Evolutionary conservation across 305 asterid genomes (phyloP).

Genomic region (Fraxinus sp.): DNA sequence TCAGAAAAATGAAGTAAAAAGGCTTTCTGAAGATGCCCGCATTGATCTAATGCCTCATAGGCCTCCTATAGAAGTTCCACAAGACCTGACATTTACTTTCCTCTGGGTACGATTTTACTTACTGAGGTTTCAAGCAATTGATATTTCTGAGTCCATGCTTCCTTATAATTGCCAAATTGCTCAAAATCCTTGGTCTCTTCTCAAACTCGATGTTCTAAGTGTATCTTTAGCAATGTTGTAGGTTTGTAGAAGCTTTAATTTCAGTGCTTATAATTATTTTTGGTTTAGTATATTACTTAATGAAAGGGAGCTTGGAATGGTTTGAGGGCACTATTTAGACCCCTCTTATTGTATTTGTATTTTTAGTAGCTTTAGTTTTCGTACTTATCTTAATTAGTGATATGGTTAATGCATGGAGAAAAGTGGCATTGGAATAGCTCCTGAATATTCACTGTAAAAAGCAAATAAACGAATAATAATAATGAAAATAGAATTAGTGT

Average conservation of each 20-base stretch:
- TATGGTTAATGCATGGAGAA: neutral
- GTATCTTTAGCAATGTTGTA: neutral
- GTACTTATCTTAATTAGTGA: neutral
- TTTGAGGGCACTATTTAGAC: neutral
- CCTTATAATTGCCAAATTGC: neutral
- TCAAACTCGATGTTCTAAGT: neutral
- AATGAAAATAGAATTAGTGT: neutral
- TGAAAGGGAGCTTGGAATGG: neutral
- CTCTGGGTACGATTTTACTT: neutral
- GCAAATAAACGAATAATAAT: neutral
- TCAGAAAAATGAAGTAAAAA: constrained; percentile 46
- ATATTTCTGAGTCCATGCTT: neutral
- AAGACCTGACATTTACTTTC: constrained; percentile 22
- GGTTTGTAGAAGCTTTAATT: neutral
- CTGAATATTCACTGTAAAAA: neutral
- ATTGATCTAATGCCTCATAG: constrained; percentile 61
- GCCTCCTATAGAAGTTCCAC: constrained; percentile 69
- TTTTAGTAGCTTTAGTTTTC: neutral
- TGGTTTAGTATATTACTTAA: neutral
- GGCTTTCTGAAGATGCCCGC: constrained; percentile 56
- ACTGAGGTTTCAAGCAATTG: neutral
- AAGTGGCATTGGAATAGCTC: neutral
- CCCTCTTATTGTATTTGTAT: neutral
- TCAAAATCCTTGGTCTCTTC: neutral
- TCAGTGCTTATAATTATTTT: neutral